phyloP scores from a whole-genome alignment of 176 grass and related monocot genomes.

The Tillandsia leiboldiana region DNA sequence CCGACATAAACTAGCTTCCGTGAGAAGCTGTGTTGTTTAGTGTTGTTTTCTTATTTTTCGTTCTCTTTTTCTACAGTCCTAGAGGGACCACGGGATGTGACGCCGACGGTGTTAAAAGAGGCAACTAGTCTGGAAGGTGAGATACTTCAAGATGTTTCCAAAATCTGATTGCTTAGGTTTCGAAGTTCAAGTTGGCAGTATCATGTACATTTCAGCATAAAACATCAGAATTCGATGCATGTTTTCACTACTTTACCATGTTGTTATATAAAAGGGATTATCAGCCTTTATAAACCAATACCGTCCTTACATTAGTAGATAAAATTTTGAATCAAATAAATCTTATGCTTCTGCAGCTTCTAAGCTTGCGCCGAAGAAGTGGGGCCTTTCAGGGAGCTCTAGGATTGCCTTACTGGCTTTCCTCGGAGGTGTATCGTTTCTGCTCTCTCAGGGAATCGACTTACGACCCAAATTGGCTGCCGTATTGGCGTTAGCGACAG shows the following conservation, averaged over 20 bases:
- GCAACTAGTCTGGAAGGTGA: constrained; percentile 87
- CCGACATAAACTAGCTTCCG: too few relatives aligned
- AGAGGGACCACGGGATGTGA: constrained; percentile 81
- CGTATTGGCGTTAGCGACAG: constrained; percentile 49
- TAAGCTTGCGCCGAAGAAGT: constrained; percentile 85
- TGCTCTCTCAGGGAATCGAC: constrained; percentile 74
- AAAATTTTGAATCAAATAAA: neutral
- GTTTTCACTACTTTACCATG: too few relatives aligned
- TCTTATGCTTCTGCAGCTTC: constrained; percentile 39
- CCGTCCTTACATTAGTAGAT: neutral
- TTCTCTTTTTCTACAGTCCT: constrained; percentile 47
- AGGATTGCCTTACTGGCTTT: constrained; percentile 46
- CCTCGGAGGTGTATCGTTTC: constrained; percentile 56
- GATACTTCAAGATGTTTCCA: neutral
- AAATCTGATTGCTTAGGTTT: neutral
- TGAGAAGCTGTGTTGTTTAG: neutral
- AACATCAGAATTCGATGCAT: too few relatives aligned
- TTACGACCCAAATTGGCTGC: constrained; percentile 63
- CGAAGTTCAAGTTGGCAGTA: neutral
- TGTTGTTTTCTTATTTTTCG: neutral
- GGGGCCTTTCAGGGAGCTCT: constrained; percentile 70
- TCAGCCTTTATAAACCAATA: neutral
- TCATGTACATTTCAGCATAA: too few relatives aligned
- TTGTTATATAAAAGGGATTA: neutral
- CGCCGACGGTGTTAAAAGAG: constrained; percentile 63